phyloP scores from a whole-genome alignment of 164 flowering plant species.

The Magnolia changhungtana region DNA sequence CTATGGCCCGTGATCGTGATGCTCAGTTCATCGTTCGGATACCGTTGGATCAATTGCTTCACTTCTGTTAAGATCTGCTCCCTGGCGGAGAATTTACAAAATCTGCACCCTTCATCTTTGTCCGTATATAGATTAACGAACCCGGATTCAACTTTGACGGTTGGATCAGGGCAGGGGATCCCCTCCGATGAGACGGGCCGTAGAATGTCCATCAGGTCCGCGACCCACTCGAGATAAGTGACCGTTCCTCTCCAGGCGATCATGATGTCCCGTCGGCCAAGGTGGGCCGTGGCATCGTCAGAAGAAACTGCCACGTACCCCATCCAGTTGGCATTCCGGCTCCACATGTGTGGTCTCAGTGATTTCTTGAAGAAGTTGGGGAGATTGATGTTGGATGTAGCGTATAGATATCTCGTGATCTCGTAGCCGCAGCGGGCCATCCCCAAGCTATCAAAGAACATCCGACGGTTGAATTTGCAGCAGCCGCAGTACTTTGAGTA shows the following conservation, averaged over 20 bases:
- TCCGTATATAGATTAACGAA: slow-evolving; percentile 70
- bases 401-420: slow-evolving; percentile 61
- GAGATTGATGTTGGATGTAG: slow-evolving; percentile 59
- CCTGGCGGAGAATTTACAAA: slow-evolving; percentile 59
- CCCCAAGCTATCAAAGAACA: slow-evolving; percentile 44
- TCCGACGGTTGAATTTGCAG: slow-evolving; percentile 34
- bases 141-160: slow-evolving; percentile 69
- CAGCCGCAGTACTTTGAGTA: slow-evolving; percentile 68
- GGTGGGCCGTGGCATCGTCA: slow-evolving; percentile 44
- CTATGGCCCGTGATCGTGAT: slow-evolving; percentile 81
- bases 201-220: slow-evolving; percentile 58
- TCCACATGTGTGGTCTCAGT: slow-evolving; percentile 55
- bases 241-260: slow-evolving; percentile 89
- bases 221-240: slow-evolving; percentile 69
- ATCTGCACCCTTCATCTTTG: slow-evolving; percentile 45
- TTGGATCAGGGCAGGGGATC: slow-evolving; percentile 55
- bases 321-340: slow-evolving; percentile 77
- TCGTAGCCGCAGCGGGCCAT: slow-evolving; percentile 47
- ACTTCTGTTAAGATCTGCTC: slow-evolving; percentile 64
- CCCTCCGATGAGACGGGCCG: slow-evolving; percentile 31
- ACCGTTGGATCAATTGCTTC: slow-evolving; percentile 33
- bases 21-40: slow-evolving; percentile 60
- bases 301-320: slow-evolving; percentile 79
- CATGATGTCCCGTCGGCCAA: slow-evolving; percentile 80
- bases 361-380: slow-evolving; percentile 71